Evolutionary conservation across 2,329 filamentous ascomycete species (phyloP).

Genomic region (Lachnellula hyalina): DNA sequence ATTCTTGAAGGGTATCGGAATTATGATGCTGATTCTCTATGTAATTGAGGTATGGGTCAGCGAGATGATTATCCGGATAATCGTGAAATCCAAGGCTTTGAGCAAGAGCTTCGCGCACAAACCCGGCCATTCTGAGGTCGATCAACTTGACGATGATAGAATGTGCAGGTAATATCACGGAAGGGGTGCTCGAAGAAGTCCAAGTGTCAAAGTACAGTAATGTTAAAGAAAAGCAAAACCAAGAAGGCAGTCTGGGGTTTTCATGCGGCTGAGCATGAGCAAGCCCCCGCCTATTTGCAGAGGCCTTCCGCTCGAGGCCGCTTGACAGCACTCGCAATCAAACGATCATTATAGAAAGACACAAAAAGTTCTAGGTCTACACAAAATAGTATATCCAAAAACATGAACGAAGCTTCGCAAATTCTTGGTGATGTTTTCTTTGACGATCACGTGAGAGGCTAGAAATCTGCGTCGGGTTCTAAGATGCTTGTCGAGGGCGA

Average conservation of each 20-base stretch:
- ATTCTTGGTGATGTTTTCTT: too few relatives aligned
- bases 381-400: too few relatives aligned
- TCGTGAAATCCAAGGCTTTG: background rate
- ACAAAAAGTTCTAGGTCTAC: too few relatives aligned
- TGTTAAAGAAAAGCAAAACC: background rate
- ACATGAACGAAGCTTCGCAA: too few relatives aligned
- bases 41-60: conserved; percentile 1
- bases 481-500: too few relatives aligned
- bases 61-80: background rate
- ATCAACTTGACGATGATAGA: background rate
- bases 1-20: background rate
- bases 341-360: background rate
- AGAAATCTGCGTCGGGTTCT: too few relatives aligned
- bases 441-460: too few relatives aligned
- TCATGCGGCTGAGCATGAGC: background rate
- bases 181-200: background rate
- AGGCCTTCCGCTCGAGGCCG: background rate
- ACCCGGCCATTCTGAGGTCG: background rate
- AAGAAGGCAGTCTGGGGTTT: background rate
- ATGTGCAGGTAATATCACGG: too few relatives aligned
- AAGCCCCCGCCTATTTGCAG: background rate
- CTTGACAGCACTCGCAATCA: background rate
- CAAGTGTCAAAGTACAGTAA: background rate
- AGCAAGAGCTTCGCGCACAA: background rate
- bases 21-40: conserved; percentile 1